Conservation (phyloP, 805 yeast genomes). For the Zygoascus flipseniorum region DNA sequence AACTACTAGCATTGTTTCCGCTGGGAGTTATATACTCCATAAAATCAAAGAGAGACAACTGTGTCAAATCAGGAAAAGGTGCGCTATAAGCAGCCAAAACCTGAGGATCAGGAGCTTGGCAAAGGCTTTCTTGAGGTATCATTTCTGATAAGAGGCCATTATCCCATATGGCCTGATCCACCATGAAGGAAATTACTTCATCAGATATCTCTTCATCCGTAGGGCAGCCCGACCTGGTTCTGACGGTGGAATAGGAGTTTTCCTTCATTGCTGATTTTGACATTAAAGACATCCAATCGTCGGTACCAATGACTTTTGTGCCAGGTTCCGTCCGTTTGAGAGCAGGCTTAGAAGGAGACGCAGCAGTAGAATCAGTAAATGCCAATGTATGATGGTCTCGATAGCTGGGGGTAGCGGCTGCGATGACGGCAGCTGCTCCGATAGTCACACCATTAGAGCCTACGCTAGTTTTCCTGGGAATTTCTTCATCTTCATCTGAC, state of each 20-base stretch:
- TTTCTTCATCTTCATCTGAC: slow-evolving; percentile 15
- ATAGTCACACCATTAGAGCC: neutral
- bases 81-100: slow-evolving; percentile 6
- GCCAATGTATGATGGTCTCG: neutral
- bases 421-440: neutral
- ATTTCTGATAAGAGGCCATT: slow-evolving; percentile 19
- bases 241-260: neutral
- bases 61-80: slow-evolving; percentile 10
- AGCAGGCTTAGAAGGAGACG: neutral
- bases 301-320: neutral
- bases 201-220: neutral
- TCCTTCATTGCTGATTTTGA: neutral
- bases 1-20: neutral
- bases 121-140: slow-evolving; percentile 7
- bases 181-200: slow-evolving; percentile 6
- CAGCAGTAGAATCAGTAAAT: neutral
- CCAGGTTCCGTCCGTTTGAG: neutral
- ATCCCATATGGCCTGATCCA: slow-evolving; percentile 32
- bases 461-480: neutral
- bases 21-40: neutral
- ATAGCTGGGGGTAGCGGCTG: neutral
- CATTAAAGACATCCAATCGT: neutral
- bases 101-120: slow-evolving; percentile 9
- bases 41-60: slow-evolving; percentile 10
- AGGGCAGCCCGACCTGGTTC: neutral